A percentile compares a stretch with the other conserved stretches of the same genome.
Conservation (phyloP, 257 asterid genomes). For the Solanum medicagineum region DNA sequence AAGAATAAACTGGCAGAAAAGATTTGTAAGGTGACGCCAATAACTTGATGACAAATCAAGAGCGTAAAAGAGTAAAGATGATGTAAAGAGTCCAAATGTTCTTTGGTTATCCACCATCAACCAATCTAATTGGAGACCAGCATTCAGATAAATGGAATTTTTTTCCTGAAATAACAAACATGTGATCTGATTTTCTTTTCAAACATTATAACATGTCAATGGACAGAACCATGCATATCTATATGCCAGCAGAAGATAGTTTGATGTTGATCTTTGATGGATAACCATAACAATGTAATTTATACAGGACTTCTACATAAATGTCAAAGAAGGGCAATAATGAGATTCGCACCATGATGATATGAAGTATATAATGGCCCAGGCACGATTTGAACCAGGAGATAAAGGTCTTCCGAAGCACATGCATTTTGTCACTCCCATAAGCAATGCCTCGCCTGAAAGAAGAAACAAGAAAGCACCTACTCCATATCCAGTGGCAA, state of each 20-base stretch:
- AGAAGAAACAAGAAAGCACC: slow-evolving; percentile 90
- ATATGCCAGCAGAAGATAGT: neutral
- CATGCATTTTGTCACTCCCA: slow-evolving; percentile 94
- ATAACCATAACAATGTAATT: neutral
- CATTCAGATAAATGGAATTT: neutral
- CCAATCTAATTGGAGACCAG: neutral
- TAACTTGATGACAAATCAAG: neutral
- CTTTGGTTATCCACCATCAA: neutral
- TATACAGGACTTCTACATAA: neutral
- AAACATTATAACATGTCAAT: neutral
- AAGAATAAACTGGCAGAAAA: neutral
- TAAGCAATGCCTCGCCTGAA: slow-evolving; percentile 75
- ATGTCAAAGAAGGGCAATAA: neutral
- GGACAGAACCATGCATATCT: neutral
- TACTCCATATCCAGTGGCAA: slow-evolving; percentile 89
- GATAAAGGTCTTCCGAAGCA: slow-evolving; percentile 78
- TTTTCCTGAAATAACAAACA: neutral
- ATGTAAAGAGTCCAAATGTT: neutral
- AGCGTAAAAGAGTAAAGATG: neutral
- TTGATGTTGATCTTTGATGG: neutral
- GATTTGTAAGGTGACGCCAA: neutral
- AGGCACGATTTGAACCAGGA: slow-evolving; percentile 84
- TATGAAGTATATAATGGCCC: slow-evolving; percentile 76
- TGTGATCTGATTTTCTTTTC: neutral
- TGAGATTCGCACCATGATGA: slow-evolving; percentile 50